Evolutionary conservation across 768 basidiomycete species (phyloP).

Genomic region (Boletus sp.): DNA sequence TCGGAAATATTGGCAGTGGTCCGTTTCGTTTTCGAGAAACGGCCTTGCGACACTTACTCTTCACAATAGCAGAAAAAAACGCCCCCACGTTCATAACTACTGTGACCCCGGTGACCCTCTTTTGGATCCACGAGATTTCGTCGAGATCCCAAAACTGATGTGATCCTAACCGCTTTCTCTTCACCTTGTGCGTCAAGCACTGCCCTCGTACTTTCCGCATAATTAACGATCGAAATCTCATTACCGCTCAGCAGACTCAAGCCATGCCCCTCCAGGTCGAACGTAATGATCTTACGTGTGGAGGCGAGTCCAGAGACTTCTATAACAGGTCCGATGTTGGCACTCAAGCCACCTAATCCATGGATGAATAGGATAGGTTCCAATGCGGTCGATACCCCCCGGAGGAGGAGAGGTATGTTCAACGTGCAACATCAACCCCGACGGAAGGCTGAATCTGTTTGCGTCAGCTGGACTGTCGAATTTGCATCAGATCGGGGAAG

Average conservation of each 20-base stretch:
- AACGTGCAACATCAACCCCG: slow-evolving; percentile 1
- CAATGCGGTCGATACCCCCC: neutral
- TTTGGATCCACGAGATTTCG: neutral
- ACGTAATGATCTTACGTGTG: slow-evolving; percentile 18
- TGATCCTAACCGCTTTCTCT: slow-evolving; percentile 2
- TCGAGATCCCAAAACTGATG: too few species aligned
- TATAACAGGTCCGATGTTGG: slow-evolving; percentile 7
- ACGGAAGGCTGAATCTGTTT: slow-evolving; percentile 7
- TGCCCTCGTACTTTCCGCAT: slow-evolving; percentile 10
- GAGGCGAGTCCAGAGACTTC: slow-evolving; percentile 7
- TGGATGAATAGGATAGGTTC: slow-evolving; percentile 9
- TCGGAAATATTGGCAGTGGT: slow-evolving; percentile 62
- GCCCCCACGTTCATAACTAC: neutral
- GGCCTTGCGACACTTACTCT: slow-evolving; percentile 5
- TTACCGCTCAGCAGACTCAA: slow-evolving; percentile 14
- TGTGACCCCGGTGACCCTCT: neutral
- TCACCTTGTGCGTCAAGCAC: slow-evolving; percentile 11
- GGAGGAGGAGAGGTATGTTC: neutral
- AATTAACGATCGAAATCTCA: slow-evolving; percentile 10
- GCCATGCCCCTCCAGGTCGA: slow-evolving; percentile 5
- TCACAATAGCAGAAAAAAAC: slow-evolving; percentile 24
- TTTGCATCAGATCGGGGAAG: neutral
- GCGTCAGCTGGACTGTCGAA: slow-evolving; percentile 3
- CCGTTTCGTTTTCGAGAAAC: neutral
- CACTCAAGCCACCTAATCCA: slow-evolving; percentile 1